Base-by-base conservation (phyloP, 805 yeast genomes). In the Yamadazyma endophytica region DNA sequence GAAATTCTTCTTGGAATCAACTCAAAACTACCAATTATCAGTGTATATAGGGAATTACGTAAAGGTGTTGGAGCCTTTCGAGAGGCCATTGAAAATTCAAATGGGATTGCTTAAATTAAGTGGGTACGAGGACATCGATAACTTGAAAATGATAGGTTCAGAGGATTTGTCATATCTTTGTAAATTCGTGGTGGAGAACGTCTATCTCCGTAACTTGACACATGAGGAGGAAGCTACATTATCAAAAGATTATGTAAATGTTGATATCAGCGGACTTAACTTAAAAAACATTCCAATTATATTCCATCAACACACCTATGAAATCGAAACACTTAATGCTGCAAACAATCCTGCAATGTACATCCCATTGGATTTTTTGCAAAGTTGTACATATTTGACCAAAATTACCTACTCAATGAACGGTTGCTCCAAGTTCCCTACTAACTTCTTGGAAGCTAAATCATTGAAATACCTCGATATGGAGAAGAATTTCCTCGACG, bases 341-440 rank as follows among this genome's bases (percentile, higher is more conserved):
- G 82, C 94, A 2, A 77, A 82, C 40, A 89, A 89, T 52, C 95
- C 96, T 4, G 82, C 94, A 12, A 80, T 90, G 32, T 76, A 79
- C 37, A 64, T 89, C 20, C 95, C 97, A 0, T 61, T 77, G 33
- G 96, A 88, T 50, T 89, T 89, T 52, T 78, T 89, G 47, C 95
- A 87, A 51, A 75, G 82, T 15, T 85, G 95, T 43, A 72, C 77
- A 24, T 84, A 84, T 47, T 64, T 88, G 47, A 69, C 73, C 17
- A 73, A 75, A 32, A 66, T 88, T 39, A 70, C 77, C 34, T 85
- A 79, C 64, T 77, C 84, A 1, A 70, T 78, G 40, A 82, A 83
- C 44, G 81, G 92, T 34, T 76, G 84, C 15, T 75, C 82, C 6
- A 71, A 65, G 28, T 82, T 89, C 50, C 97, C 97, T 2, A 52